phyloP scores from a whole-genome alignment of 805 yeast species.

The Kodamaea jinghongensis region DNA sequence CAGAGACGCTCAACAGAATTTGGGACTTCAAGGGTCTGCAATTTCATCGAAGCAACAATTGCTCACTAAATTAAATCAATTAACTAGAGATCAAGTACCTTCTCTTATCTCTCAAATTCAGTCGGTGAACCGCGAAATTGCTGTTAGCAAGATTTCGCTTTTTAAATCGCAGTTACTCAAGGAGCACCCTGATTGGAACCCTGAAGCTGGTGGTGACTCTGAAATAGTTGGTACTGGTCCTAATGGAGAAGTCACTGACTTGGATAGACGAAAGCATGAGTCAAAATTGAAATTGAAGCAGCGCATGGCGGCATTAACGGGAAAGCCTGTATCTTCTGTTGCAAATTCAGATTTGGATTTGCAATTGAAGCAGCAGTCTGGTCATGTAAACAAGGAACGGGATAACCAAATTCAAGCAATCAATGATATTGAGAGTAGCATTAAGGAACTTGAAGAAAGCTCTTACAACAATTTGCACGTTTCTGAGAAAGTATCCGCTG shows the following conservation, averaged over 20 bases:
- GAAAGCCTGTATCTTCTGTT: conserved; percentile 51
- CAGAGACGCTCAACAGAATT: conserved; percentile 38
- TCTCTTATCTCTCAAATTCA: conserved; percentile 61
- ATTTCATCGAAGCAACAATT: conserved; percentile 49
- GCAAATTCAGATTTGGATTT: conserved; percentile 54
- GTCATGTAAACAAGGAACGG: conserved; percentile 51
- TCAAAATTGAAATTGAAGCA: conserved; percentile 76
- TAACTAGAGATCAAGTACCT: conserved; percentile 69
- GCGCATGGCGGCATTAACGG: conserved; percentile 91
- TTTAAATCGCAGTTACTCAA: conserved; percentile 53
- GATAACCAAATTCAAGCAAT: conserved; percentile 58
- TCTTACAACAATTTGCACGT: conserved; percentile 42
- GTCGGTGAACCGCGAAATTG: conserved; percentile 64
- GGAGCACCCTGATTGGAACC: conserved; percentile 63
- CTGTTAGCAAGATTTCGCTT: conserved; percentile 61
- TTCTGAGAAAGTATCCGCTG: conserved; percentile 43
- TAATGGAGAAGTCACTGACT: conserved; percentile 80
- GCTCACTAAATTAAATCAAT: conserved; percentile 52
- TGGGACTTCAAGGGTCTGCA: conserved; percentile 25
- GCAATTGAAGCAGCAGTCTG: conserved; percentile 50
- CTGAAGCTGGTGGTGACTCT: conserved; percentile 28
- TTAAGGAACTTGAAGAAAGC: conserved; percentile 58
- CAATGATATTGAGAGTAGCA: conserved; percentile 68
- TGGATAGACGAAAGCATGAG: conserved; percentile 76
- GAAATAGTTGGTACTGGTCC: conserved; percentile 77